Percentiles rank a stretch among this genome's conserved stretches.
Evolutionary conservation across 345 rosid genomes (phyloP).

Genomic region (Raphanus raphanistrum): DNA sequence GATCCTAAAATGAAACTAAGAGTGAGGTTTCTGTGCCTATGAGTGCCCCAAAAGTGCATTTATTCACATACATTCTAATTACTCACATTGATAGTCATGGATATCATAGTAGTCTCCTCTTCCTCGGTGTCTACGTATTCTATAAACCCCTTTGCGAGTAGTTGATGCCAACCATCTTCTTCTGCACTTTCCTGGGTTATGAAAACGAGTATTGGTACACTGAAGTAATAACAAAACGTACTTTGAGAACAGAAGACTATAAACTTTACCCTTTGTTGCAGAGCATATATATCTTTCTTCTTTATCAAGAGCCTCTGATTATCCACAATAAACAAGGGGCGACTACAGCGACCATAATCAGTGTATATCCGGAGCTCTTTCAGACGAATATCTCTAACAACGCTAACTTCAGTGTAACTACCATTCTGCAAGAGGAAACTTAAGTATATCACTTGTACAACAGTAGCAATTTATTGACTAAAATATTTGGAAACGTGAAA

Average conservation of each 20-base stretch:
- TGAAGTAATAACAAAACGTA: not conserved
- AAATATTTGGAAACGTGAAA: slow-evolving; percentile 6
- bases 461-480: not conserved
- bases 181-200: slow-evolving; percentile 70
- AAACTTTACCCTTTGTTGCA: slow-evolving; percentile 76
- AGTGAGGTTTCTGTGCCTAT: slow-evolving; percentile 15
- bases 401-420: slow-evolving; percentile 98
- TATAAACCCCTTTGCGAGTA: slow-evolving; percentile 81
- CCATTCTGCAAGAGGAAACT: slow-evolving; percentile 59
- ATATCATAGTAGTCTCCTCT: slow-evolving; percentile 99
- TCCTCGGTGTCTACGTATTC: slow-evolving; percentile 97
- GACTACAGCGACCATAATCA: slow-evolving; percentile 98
- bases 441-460: not conserved
- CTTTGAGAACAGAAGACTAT: not conserved
- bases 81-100: slow-evolving; percentile 97
- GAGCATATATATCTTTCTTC: slow-evolving; percentile 80
- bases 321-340: slow-evolving; percentile 92
- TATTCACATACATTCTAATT: slow-evolving; percentile 3
- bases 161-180: slow-evolving; percentile 94
- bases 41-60: not conserved
- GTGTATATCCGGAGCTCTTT: slow-evolving; percentile 91
- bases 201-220: slow-evolving; percentile 17
- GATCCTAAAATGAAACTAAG: slow-evolving; percentile 58
- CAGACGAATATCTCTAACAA: slow-evolving; percentile 87
- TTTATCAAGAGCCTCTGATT: slow-evolving; percentile 89